Conservation (phyloP, 495 filamentous ascomycete species). For the Talaromyces stipitatus region DNA sequence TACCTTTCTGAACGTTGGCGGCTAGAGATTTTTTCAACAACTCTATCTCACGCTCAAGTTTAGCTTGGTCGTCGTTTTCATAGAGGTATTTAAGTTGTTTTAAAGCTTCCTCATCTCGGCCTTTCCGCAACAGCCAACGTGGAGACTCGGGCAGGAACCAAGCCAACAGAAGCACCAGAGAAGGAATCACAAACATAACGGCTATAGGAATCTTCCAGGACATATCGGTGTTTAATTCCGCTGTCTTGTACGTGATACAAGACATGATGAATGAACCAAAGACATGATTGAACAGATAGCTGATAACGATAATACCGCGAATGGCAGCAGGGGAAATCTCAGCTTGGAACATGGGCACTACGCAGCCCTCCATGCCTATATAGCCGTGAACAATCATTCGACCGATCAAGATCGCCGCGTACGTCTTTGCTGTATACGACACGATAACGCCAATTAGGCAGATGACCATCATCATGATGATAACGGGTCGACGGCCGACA, state of each 20-base stretch:
- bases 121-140: conserved; percentile 7
- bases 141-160: conserved; percentile 11
- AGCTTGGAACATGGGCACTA: conserved; percentile 9
- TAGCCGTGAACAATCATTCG: neutral
- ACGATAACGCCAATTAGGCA: neutral
- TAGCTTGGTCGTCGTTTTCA: neutral
- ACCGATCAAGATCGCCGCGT: neutral
- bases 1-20: neutral
- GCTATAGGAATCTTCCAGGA: conserved; percentile 9
- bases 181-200: conserved; percentile 7
- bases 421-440: neutral
- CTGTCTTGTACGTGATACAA: conserved; percentile 4
- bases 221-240: neutral
- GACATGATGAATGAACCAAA: conserved; percentile 6
- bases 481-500: neutral
- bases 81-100: neutral
- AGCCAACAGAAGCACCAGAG: conserved; percentile 1
- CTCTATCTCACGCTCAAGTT: neutral
- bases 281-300: conserved; percentile 4
- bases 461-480: neutral
- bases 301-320: conserved; percentile 5
- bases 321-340: conserved; percentile 7
- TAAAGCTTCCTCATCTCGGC: neutral
- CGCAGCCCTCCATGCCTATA: conserved; percentile 2
- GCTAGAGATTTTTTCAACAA: conserved; percentile 2